phyloP scores from a whole-genome alignment of 2,329 filamentous ascomycete genomes.

The Xylogone sp. region DNA sequence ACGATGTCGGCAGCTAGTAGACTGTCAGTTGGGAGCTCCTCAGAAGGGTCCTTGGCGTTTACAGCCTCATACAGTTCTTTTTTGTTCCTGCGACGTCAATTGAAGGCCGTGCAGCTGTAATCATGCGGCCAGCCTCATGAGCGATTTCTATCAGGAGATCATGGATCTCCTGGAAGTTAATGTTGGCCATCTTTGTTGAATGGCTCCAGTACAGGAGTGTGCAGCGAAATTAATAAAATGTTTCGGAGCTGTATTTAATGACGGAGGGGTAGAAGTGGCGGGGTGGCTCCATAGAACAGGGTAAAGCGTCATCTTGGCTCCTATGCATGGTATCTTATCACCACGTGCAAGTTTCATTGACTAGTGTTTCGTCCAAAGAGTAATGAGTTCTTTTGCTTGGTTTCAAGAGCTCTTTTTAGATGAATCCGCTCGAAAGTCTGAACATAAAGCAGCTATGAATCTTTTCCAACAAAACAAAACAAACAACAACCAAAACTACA shows the following conservation, averaged over 20 bases:
- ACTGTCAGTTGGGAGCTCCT: constrained; percentile 3
- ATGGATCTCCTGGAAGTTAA: constrained; percentile 59
- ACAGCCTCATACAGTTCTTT: constrained; percentile 60
- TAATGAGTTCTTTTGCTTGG: not conserved
- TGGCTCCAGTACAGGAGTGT: not conserved
- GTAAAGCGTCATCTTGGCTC: not conserved
- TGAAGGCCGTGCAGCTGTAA: constrained; percentile 56
- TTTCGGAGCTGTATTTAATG: not conserved
- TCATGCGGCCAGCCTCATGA: constrained; percentile 62
- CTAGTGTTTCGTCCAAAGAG: not conserved
- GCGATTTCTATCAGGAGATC: constrained; percentile 58
- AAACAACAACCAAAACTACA: not conserved
- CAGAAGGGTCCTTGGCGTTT: too few species aligned
- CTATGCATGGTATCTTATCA: not conserved
- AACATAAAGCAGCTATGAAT: not conserved
- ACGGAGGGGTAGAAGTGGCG: not conserved
- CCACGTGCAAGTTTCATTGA: not conserved
- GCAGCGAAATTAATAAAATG: too few species aligned
- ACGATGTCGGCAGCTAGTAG: constrained; percentile 61
- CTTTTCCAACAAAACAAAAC: not conserved
- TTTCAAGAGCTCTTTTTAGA: not conserved
- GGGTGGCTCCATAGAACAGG: not conserved
- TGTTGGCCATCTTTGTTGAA: constrained; percentile 41
- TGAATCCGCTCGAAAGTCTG: not conserved
- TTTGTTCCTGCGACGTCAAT: constrained; percentile 56